These are phyloP conservation scores for Begonia peltatifolia DNA, from an alignment of 306 rosid species.

Conservation along the genomic window DNA sequence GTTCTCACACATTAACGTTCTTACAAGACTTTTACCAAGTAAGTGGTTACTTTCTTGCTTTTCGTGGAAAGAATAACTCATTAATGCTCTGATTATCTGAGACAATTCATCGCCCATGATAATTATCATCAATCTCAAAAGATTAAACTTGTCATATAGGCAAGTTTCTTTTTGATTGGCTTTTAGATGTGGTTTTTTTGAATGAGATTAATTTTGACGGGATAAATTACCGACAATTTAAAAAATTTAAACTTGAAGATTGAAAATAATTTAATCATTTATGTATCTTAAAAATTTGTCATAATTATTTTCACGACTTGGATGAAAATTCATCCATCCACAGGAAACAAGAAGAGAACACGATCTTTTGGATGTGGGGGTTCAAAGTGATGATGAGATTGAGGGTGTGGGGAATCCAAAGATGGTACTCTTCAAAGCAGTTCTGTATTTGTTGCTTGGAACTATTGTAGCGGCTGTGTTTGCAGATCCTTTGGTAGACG, in stretches of 20 bases:
- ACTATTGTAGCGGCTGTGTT: slow-evolving; percentile 59
- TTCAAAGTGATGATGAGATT: slow-evolving; percentile 24
- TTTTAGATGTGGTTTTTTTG: no score
- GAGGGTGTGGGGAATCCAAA: slow-evolving; percentile 27
- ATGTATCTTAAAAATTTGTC: no score
- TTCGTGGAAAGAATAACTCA: background rate
- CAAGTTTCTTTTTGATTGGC: no score
- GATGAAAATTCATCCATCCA: slow-evolving; percentile 7
- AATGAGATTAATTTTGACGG: no score
- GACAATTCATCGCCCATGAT: no score
- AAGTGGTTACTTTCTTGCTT: slow-evolving; percentile 10
- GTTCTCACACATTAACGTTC: slow-evolving; percentile 20
- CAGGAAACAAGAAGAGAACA: slow-evolving; percentile 69
- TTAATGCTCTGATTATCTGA: no score
- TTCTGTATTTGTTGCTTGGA: slow-evolving; percentile 46
- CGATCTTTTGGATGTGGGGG: slow-evolving; percentile 43
- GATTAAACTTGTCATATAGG: no score
- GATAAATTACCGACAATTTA: no score
- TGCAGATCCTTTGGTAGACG: slow-evolving; percentile 91
- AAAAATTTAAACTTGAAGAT: no score
- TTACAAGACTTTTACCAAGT: slow-evolving; percentile 40
- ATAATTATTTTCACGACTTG: no score
- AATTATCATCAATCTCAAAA: no score
- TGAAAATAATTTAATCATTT: no score
- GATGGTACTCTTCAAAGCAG: slow-evolving; percentile 44